phyloP scores from a whole-genome alignment of 148 eudicot genomes.

The Agrostemma githago region DNA sequence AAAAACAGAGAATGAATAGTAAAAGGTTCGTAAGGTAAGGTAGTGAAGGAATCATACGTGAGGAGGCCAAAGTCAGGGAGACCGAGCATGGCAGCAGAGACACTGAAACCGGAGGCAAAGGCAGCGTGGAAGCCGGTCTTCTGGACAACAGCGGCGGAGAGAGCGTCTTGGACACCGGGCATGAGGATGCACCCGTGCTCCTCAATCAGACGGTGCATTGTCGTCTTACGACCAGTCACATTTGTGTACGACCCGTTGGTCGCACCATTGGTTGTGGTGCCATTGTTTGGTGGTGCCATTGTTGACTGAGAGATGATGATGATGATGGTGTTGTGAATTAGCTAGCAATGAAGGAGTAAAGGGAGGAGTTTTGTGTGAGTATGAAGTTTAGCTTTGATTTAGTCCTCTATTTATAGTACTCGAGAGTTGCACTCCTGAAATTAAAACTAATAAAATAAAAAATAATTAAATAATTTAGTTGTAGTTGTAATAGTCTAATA shows the following conservation, averaged over 20 bases:
- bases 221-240: slow-evolving; percentile 3
- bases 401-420: not conserved
- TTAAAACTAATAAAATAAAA: not conserved
- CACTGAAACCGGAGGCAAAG: slow-evolving; percentile 29
- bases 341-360: too few species aligned
- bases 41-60: slow-evolving; percentile 22
- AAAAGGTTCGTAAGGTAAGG: too few species aligned
- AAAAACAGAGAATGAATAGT: not conserved
- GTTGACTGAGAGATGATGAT: too few species aligned
- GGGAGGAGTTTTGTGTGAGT: too few species aligned
- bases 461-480: not conserved
- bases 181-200: slow-evolving; percentile 24
- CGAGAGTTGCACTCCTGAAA: not conserved
- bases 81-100: slow-evolving; percentile 31
- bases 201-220: slow-evolving; percentile 24
- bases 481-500: not conserved
- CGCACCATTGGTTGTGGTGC: not conserved
- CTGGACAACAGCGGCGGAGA: slow-evolving; percentile 22
- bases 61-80: slow-evolving; percentile 33
- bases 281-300: too few species aligned
- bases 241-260: not conserved
- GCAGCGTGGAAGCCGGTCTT: slow-evolving; percentile 25
- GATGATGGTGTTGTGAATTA: too few species aligned
- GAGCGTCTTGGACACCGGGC: slow-evolving; percentile 34
- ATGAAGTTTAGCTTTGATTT: too few species aligned